Base-by-base conservation (phyloP, 2,329 filamentous ascomycete species). In the Neofusicoccum sp. region DNA sequence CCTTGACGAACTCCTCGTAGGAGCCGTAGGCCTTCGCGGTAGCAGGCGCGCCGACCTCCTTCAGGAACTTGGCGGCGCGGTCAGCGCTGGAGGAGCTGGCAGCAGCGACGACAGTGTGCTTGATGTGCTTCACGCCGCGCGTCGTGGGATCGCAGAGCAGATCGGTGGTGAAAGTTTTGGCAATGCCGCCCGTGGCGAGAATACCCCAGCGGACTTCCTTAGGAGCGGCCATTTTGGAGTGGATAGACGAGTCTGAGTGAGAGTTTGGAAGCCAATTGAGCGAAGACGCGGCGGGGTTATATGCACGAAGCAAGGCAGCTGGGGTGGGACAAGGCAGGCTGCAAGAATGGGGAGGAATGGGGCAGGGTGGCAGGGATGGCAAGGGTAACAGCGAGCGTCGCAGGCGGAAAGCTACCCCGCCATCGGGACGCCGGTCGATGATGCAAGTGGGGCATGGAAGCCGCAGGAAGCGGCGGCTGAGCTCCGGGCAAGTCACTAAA, bases 1-100 rank as follows among this genome's bases (percentile, higher is more conserved):
- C 91, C 56, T 85, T 84, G 31, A 94, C 92, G 33, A 97, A 85
- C 74, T 93, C 90, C 66, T 88, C 84, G 77, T 97, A 97, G 9
- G 89, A 91, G 64, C 89, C 91, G 73, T 96, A 96, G 8, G 89
- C 84, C 69, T 86, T 86, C 63, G 89, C 89, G 6, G 86, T 82
- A 16, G 84, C 79, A 3, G 90, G 88, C n/a, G 89, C 87, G 64
- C 88, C 85, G 41, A 89, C 85, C 66, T 88, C 86, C 65, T 86
- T 80, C 73, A 96, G 84, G 79, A 96, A 96, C 56, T 87, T 80
- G 65, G 85, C 81, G 1, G 92, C 92, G 59, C 88, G 86, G 48
- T 85, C 81, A 66, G 84, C 82, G 50, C 90, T 92, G 44, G 85
- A 87, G 4, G 92, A 95, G 1, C 92, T 95, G 28, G 92, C 90